These are phyloP conservation scores for Fusarium mexicanum DNA, from an alignment of 2,329 filamentous ascomycete genomes.

Conservation along the genomic window DNA sequence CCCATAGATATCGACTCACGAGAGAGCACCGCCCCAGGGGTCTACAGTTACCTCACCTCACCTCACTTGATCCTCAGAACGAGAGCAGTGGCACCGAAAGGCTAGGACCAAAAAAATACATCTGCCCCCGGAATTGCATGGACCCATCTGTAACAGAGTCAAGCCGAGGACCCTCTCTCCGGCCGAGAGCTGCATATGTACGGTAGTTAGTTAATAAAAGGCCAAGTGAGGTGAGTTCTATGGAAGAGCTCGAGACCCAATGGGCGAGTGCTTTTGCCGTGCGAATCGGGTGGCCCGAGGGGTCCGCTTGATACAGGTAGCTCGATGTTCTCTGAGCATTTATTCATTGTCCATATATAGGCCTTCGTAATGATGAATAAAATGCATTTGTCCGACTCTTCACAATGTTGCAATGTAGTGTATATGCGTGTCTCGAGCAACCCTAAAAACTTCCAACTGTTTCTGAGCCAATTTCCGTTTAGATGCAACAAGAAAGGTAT, in stretches of 20 bases:
- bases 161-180: conserved; percentile 30
- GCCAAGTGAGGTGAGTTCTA: conserved; percentile 10
- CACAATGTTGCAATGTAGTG: conserved; percentile 6
- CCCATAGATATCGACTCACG: conserved; percentile 16
- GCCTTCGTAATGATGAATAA: not conserved
- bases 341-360: not conserved
- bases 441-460: not conserved
- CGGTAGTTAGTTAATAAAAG: conserved; percentile 20
- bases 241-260: not conserved
- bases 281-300: conserved; percentile 14
- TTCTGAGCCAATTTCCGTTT: no score
- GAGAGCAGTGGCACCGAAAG: not conserved
- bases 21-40: not conserved
- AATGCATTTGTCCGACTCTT: not conserved
- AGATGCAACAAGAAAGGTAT: not conserved
- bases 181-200: conserved; percentile 26
- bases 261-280: conserved; percentile 25
- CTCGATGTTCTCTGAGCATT: not conserved
- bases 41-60: conserved; percentile 8
- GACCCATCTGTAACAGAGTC: conserved; percentile 19
- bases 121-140: conserved; percentile 13
- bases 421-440: conserved; percentile 2
- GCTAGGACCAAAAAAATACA: conserved; percentile 4
- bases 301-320: not conserved
- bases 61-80: not conserved